A percentile compares a stretch with the other conserved stretches of the same genome.
These are phyloP conservation scores for Oryza brachyantha DNA, from an alignment of 176 grass and related monocot genomes.

Conservation along the genomic window DNA sequence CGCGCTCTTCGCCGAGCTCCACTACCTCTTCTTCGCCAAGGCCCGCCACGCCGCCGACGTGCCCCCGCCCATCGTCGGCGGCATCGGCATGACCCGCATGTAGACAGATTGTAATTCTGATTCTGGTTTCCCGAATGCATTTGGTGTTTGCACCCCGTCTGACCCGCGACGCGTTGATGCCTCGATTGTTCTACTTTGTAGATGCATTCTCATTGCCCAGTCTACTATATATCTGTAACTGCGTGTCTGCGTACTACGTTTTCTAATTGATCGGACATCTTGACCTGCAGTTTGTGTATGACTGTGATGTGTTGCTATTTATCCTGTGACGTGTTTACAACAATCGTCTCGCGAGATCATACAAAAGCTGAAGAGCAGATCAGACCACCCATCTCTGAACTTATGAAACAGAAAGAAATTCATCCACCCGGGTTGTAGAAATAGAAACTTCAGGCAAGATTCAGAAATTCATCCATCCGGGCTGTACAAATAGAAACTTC, in stretches of 20 bases:
- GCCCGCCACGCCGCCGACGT: constrained; percentile 27
- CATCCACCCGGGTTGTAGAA: too few species aligned
- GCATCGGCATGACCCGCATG: constrained; percentile 68
- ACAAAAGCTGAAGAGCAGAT: too few species aligned
- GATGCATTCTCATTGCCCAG: background rate
- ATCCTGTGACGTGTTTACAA: too few species aligned
- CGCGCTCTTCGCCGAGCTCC: constrained; percentile 51
- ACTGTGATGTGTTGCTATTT: background rate
- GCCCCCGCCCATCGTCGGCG: constrained; percentile 43
- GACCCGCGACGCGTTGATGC: too few species aligned
- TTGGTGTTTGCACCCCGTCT: background rate
- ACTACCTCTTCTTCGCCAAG: constrained; percentile 69
- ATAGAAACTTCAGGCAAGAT: too few species aligned
- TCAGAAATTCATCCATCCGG: too few species aligned
- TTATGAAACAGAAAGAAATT: too few species aligned
- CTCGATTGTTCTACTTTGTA: background rate
- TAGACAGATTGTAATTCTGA: background rate
- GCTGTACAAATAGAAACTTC: too few species aligned
- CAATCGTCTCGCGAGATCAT: background rate
- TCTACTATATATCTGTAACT: background rate
- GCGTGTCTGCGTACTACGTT: background rate
- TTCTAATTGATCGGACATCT: background rate
- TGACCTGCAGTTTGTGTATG: background rate
- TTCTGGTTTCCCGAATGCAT: background rate
- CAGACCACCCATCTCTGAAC: too few species aligned